Conservation (phyloP, 208 protist species). For the Trypanosomatidae sp. region DNA sequence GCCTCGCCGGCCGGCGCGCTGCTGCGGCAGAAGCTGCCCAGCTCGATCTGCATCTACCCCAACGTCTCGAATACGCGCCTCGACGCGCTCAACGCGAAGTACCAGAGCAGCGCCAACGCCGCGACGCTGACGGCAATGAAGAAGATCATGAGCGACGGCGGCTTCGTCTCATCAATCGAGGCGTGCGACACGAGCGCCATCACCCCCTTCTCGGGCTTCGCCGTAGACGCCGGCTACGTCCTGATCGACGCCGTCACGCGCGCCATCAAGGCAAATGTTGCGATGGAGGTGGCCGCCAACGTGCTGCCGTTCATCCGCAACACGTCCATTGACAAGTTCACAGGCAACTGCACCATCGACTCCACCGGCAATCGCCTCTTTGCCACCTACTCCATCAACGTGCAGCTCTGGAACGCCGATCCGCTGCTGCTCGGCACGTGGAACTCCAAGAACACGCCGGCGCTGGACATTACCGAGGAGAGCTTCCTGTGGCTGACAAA, state of each 20-base stretch:
- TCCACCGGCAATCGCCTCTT: slow-evolving; percentile 63
- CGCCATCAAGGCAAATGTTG: slow-evolving; percentile 38
- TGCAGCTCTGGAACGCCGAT: slow-evolving; percentile 48
- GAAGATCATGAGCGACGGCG: slow-evolving; percentile 52
- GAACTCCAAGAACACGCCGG: slow-evolving; percentile 37
- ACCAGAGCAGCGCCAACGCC: slow-evolving; percentile 25
- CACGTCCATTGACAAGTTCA: slow-evolving; percentile 56
- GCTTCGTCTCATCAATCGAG: slow-evolving; percentile 56
- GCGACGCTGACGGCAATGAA: slow-evolving; percentile 32
- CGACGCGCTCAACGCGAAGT: slow-evolving; percentile 37
- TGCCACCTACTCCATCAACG: slow-evolving; percentile 58
- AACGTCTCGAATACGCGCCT: slow-evolving; percentile 37
- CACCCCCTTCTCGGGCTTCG: slow-evolving; percentile 48
- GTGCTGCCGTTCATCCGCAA: slow-evolving; percentile 56
- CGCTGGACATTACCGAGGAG: slow-evolving; percentile 30
- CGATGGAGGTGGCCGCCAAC: slow-evolving; percentile 46
- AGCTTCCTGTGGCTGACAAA: slow-evolving; percentile 72
- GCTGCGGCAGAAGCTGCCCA: slow-evolving; percentile 57
- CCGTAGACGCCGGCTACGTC: slow-evolving; percentile 71
- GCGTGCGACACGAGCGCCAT: slow-evolving; percentile 46
- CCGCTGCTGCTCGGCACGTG: slow-evolving; percentile 60
- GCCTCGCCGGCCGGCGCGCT: slow-evolving; percentile 18
- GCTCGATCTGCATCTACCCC: slow-evolving; percentile 81
- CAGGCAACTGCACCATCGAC: slow-evolving; percentile 67
- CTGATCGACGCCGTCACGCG: slow-evolving; percentile 64